phyloP scores from a whole-genome alignment of 1,139 yeast genomes.

The Blastobotrys ciferrii region DNA sequence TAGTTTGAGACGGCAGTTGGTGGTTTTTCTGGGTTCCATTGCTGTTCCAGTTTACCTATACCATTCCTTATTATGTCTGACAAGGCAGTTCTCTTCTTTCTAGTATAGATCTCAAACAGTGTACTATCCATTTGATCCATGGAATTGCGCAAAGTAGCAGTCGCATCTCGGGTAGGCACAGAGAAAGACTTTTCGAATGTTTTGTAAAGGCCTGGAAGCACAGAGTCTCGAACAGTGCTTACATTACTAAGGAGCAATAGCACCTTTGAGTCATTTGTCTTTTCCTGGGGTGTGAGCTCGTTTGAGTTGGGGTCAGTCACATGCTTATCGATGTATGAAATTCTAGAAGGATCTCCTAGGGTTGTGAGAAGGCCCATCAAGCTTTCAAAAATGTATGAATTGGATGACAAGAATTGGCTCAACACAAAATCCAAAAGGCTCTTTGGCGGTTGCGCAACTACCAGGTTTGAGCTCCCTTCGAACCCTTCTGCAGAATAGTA shows the following conservation, averaged over 20 bases:
- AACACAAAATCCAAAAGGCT: constrained; percentile 46
- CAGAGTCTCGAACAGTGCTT: constrained; percentile 44
- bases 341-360: constrained; percentile 14
- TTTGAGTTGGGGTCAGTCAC: constrained; percentile 6
- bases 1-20: constrained; percentile 43
- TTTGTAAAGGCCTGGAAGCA: constrained; percentile 49
- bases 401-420: constrained; percentile 39
- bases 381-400: constrained; percentile 23
- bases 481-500: constrained; percentile 22
- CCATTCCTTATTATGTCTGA: constrained; percentile 50
- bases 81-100: constrained; percentile 49
- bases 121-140: constrained; percentile 51
- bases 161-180: constrained; percentile 41
- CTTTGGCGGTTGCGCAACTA: constrained; percentile 51
- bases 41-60: constrained; percentile 39
- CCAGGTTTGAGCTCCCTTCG: constrained; percentile 14
- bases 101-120: constrained; percentile 50
- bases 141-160: constrained; percentile 43
- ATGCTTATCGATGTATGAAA: constrained; percentile 16
- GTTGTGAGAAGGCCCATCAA: constrained; percentile 23
- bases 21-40: constrained; percentile 45
- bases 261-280: constrained; percentile 40
- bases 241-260: constrained; percentile 51
- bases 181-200: constrained; percentile 50
- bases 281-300: constrained; percentile 31